Evolutionary conservation across 225 moss, liverwort and hornwort species (phyloP).

Genomic region (Neckera pumila): DNA sequence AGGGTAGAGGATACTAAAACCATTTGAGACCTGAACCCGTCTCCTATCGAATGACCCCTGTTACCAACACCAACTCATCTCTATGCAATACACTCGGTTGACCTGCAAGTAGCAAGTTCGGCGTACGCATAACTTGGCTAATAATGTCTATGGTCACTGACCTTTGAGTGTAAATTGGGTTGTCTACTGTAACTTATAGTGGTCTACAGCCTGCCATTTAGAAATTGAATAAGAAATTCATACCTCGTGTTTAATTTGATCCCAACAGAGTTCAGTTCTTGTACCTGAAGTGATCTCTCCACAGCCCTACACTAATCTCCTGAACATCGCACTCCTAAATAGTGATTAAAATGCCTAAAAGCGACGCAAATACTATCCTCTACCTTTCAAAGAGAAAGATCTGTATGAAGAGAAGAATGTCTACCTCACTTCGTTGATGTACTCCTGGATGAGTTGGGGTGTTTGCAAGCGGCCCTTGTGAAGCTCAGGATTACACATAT

Average conservation of each 20-base stretch:
- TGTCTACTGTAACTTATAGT: not conserved
- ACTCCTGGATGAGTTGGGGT: slow-evolving; percentile 79
- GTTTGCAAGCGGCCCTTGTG: slow-evolving; percentile 92
- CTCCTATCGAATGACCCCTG: not conserved
- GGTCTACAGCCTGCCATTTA: not conserved
- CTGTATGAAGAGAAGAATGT: not conserved
- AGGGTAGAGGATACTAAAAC: not conserved
- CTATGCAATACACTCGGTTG: not conserved
- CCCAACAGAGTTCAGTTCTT: not conserved
- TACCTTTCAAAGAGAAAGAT: not conserved
- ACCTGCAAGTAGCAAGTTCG: not conserved
- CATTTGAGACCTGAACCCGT: not conserved
- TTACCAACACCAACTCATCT: not conserved
- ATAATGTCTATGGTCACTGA: not conserved
- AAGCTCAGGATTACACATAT: slow-evolving; percentile 96
- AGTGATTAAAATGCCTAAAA: not conserved
- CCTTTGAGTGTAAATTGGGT: not conserved
- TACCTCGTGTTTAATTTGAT: not conserved
- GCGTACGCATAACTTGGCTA: not conserved
- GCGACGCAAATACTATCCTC: not conserved
- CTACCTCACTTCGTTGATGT: slow-evolving; percentile 89
- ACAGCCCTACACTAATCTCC: not conserved
- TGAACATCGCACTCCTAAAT: not conserved
- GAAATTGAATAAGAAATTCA: not conserved
- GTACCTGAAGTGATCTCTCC: not conserved